Evolutionary conservation across 306 rosid genomes (phyloP), one percentile per base, ranked within the genome.

Genomic region (Canavalia ensiformis): DNA sequence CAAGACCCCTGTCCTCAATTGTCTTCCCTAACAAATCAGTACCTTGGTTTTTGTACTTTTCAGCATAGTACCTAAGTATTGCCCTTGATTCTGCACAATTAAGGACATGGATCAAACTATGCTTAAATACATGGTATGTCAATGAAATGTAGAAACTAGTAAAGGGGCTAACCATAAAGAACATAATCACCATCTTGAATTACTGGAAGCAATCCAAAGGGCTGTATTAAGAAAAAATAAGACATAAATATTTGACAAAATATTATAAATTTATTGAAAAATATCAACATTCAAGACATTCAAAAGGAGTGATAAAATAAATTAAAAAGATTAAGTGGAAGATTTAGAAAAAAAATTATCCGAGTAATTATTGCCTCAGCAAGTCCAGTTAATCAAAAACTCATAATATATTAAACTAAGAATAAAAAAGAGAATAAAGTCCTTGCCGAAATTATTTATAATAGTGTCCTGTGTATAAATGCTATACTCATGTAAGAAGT

Each of bases 121-220:
- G 5, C 35, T 44, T 4, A 64, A 64, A 5, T 34, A 34, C 0
- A 63, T 1, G 8, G 44, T 11, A 11, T 35, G 5, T 33, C 33
- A 65, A 39, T 13, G n/a, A 41, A 63, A 37, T 37, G 5, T 3
- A 52, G 5, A 41, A 62, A 34, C 1, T n/a, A 55, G 39, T 8
- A 8, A 68, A 60, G 30, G 30, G 28, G 25, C 59, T 52, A 46
- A 88, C 91, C 91, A 63, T 73, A 88, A 8, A 88, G 81, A 25
- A 70, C 77, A 50, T 88, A 88, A 51, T 88, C 91, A 55, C 87
- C 89, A 50, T 83, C 89, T 74, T 83, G 86, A 68, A 88, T 18
- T n/a, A 88, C 80, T 39, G 91, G 87, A 65, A 88, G 28, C 60
- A 56, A 33, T 88, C 91, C 91, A 77, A 88, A 85, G 4, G 91